These are phyloP conservation scores for Trichopus zeylanicus DNA, from an alignment of 116 monocot genomes.

Conservation along the genomic window DNA sequence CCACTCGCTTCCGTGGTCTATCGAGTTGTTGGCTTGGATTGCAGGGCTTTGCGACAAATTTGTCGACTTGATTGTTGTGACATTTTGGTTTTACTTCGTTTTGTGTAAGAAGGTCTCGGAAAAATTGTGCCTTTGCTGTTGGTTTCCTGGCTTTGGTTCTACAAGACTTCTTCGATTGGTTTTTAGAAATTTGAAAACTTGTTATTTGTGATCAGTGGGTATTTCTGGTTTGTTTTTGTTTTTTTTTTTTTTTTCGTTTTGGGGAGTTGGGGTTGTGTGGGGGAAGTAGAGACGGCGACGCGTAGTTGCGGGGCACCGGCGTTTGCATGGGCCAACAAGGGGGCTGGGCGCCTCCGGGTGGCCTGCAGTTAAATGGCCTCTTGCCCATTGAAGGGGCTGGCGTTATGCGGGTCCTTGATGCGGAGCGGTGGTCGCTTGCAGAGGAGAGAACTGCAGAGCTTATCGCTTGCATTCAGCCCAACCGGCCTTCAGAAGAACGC, in stretches of 20 bases:
- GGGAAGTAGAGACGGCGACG: background rate
- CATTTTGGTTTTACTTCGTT: too few relatives aligned
- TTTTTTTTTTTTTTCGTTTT: background rate
- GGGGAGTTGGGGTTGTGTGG: background rate
- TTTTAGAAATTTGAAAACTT: too few relatives aligned
- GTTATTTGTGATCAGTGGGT: too few relatives aligned
- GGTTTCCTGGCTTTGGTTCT: too few relatives aligned
- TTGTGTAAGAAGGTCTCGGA: too few relatives aligned
- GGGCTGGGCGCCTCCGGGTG: constrained; percentile 21
- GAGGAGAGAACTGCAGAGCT: constrained; percentile 57
- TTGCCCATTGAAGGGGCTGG: constrained; percentile 34
- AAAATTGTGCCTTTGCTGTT: too few relatives aligned
- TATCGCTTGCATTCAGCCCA: constrained; percentile 73
- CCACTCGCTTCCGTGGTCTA: too few relatives aligned
- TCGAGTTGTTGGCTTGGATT: too few relatives aligned
- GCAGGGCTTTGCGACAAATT: too few relatives aligned
- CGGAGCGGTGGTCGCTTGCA: constrained; percentile 43
- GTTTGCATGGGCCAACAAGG: constrained; percentile 50
- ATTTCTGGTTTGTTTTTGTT: background rate
- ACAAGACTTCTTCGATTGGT: too few relatives aligned
- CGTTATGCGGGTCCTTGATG: constrained; percentile 48
- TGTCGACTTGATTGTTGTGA: too few relatives aligned
- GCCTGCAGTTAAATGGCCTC: constrained; percentile 50
- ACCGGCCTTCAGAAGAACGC: constrained; percentile 50
- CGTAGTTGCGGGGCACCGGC: background rate